phyloP scores from a whole-genome alignment of 116 monocot genomes.

The Dioscorea cayenensis region DNA sequence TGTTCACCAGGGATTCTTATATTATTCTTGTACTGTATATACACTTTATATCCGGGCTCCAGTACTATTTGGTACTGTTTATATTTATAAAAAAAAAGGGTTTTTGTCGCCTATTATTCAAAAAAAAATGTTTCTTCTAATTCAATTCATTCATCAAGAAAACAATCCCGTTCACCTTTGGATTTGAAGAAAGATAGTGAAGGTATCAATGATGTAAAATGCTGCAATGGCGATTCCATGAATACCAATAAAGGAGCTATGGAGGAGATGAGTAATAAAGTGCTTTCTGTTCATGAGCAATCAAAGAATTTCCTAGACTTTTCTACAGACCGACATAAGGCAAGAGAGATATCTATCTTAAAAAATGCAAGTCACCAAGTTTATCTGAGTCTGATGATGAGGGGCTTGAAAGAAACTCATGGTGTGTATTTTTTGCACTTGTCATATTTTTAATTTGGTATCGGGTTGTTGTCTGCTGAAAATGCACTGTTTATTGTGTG shows the following conservation, averaged over 20 bases:
- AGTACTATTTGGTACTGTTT: no score
- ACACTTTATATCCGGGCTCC: no score
- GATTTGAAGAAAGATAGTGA: background rate
- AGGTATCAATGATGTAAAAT: background rate
- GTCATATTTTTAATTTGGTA: background rate
- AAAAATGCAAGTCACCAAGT: slow-evolving; percentile 1
- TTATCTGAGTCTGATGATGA: slow-evolving; percentile 24
- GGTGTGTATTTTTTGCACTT: slow-evolving; percentile 22
- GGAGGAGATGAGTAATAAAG: background rate
- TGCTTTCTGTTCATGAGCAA: slow-evolving; percentile 10
- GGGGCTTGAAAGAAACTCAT: slow-evolving; percentile 28
- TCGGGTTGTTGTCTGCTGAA: background rate
- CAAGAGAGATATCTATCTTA: slow-evolving; percentile 9
- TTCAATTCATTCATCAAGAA: slow-evolving; percentile 4
- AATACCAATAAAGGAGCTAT: background rate
- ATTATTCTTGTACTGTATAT: no score
- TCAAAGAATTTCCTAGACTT: background rate
- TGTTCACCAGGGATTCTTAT: no score
- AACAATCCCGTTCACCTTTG: slow-evolving; percentile 10
- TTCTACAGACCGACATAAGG: background rate
- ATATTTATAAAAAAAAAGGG: no score
- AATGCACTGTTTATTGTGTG: slow-evolving; percentile 5
- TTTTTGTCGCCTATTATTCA: no score
- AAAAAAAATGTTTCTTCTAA: slow-evolving; percentile 1
- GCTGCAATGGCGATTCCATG: background rate